Evolutionary conservation across 2,329 filamentous ascomycete genomes (phyloP), one percentile per base, ranked within the genome.

Genomic region (Aspergillus piperis): DNA sequence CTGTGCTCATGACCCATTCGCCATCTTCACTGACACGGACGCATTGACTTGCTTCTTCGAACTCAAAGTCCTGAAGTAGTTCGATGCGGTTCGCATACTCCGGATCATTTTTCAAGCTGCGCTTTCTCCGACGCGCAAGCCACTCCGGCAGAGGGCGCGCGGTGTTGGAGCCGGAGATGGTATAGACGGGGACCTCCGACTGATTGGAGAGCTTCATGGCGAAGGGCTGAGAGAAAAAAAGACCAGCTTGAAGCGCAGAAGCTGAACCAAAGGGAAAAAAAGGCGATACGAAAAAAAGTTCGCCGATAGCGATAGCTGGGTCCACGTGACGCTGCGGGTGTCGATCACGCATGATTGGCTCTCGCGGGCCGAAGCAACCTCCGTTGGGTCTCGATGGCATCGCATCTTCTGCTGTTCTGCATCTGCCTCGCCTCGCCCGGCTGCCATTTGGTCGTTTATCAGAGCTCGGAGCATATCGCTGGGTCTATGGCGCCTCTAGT

Each of bases 1-100:
- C 92, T 55, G 93, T 96, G 71, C 91, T 96, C 91, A 97, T 95
- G 42, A 95, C 87, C 93, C 95, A 99, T 73, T 98, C 89, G 52
- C 94, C 94, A 85, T 99, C 95, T 60, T 96, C 93, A 69, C 91
- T 96, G 64, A 95, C 86, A 53, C 92, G 86, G 64, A 99, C 87
- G 73, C 94, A 97, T 67, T 89, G 87, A 73, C 92, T 96, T 42
- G 96, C 94, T 78, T 96, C 93, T 71, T 97, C 93, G 71, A 99
- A 98, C 73, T 96, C 93, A 76, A 99, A 99, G 73, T 99, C 95
- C 72, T 99, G 95, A 39, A 99, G 84, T 59, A 99, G 83, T 77
- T 99, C 95, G 68, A 99, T 89, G 66, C 95, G 90, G 75, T 92
- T 96, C 64, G 93, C 89, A 78, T 94, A 98, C 73, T 97, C 94